Percentiles rank a stretch among this genome's conserved stretches.
phyloP scores from a whole-genome alignment of 345 rosid species.

The Garcia nutans region DNA sequence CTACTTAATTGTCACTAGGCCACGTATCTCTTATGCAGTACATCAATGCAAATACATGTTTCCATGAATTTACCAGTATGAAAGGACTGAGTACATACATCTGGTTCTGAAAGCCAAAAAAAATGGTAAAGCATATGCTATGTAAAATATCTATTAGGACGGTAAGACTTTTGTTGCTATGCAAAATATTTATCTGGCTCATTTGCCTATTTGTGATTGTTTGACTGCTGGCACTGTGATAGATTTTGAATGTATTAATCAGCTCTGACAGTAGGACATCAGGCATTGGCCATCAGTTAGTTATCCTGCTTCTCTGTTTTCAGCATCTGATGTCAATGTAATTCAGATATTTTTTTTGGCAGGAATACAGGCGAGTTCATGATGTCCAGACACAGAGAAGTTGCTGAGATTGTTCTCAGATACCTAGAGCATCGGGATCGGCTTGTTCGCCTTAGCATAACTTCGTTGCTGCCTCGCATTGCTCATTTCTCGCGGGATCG shows the following conservation, averaged over 20 bases:
- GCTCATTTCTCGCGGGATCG: slow-evolving; percentile 98
- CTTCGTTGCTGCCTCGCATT: slow-evolving; percentile 95
- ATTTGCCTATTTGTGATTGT: not conserved
- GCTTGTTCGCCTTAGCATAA: slow-evolving; percentile 99
- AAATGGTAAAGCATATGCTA: not conserved
- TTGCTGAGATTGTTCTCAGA: slow-evolving; percentile 94
- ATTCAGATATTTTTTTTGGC: slow-evolving; percentile 32
- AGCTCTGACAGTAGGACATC: not conserved
- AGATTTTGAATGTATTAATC: not conserved
- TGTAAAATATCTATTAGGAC: not conserved
- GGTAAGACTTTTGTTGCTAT: not conserved
- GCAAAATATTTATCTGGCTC: not conserved
- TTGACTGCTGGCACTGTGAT: not conserved
- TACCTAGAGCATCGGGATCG: slow-evolving; percentile 90
- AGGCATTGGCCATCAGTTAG: not conserved
- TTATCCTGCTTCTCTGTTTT: not conserved
- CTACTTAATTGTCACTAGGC: too few species aligned
- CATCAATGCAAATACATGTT: not conserved
- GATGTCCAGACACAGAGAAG: slow-evolving; percentile 99
- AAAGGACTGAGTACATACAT: not conserved
- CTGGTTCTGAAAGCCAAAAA: not conserved
- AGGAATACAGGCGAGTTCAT: slow-evolving; percentile 99
- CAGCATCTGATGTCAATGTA: not conserved
- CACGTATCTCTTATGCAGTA: too few species aligned
- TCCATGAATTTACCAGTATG: not conserved